A percentile compares a stretch with the other conserved stretches of the same genome.
Evolutionary conservation across 495 filamentous ascomycete species (phyloP).

Genomic region (Xylaria curta): DNA sequence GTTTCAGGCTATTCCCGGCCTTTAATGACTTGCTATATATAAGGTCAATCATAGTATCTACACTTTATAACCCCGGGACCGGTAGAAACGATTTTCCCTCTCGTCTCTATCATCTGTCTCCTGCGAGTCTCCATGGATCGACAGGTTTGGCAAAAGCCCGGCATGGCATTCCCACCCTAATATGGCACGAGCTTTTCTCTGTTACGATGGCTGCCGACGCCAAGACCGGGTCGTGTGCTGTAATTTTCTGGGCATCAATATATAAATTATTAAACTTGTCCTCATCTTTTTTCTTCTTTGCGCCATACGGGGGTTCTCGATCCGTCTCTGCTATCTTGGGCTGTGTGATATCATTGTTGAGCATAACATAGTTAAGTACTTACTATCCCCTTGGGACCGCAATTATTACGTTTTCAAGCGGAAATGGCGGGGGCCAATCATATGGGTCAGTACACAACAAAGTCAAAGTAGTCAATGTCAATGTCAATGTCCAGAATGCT

Average conservation of each 20-base stretch:
- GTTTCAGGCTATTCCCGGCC: constrained; percentile 40
- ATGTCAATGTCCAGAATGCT: too few relatives aligned
- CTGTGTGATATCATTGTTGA: constrained; percentile 92
- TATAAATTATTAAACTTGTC: constrained; percentile 29
- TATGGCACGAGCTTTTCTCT: constrained; percentile 31
- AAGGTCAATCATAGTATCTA: constrained; percentile 32
- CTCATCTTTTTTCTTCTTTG: constrained; percentile 35
- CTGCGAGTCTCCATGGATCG: constrained; percentile 29
- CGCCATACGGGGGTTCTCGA: constrained; percentile 83
- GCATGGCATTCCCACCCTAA: constrained; percentile 38
- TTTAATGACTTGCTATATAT: constrained; percentile 36
- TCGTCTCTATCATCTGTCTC: constrained; percentile 25
- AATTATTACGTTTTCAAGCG: constrained; percentile 7
- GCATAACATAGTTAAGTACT: constrained; percentile 78
- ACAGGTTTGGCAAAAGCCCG: constrained; percentile 33
- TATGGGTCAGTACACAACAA: constrained; percentile 1
- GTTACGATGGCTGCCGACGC: constrained; percentile 33
- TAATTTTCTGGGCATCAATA: constrained; percentile 34
- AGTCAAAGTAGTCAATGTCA: background rate
- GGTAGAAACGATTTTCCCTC: too few relatives aligned
- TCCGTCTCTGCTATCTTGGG: constrained; percentile 84
- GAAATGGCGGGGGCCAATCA: constrained; percentile 18
- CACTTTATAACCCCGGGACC: constrained; percentile 26
- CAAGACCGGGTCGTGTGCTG: constrained; percentile 32
- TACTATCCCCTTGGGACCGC: constrained; percentile 1